A percentile compares a stretch with the other conserved stretches of the same genome.
Conservation (phyloP, 441 rosid species). For the Pelargonium citronellum region DNA sequence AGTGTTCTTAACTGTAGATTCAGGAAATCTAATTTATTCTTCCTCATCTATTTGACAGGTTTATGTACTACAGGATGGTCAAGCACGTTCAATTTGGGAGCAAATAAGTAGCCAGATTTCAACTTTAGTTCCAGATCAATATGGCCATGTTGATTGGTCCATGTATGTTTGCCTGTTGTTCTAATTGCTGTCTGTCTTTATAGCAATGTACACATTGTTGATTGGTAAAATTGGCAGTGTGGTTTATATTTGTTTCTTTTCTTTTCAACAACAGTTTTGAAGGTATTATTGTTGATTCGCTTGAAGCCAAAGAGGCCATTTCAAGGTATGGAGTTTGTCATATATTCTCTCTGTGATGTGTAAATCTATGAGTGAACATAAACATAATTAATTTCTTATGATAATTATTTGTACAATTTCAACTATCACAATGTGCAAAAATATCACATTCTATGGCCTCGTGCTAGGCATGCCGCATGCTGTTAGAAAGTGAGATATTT, state of each 20-base stretch:
- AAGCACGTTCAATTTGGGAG: conserved; percentile 63
- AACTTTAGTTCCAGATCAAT: conserved; percentile 43
- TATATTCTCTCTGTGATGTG: not conserved
- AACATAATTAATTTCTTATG: not conserved
- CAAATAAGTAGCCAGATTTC: conserved; percentile 49
- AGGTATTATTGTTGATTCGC: conserved; percentile 75
- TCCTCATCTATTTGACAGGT: conserved; percentile 46
- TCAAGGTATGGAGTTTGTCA: conserved; percentile 48
- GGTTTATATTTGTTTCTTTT: conserved; percentile 14
- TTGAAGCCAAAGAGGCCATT: conserved; percentile 74
- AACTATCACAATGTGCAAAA: too few species aligned
- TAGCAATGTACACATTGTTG: conserved; percentile 19
- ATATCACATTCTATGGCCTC: not conserved
- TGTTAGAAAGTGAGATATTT: not conserved
- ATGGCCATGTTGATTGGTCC: conserved; percentile 73
- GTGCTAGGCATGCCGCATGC: not conserved
- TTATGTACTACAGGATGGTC: conserved; percentile 55
- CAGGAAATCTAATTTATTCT: conserved; percentile 36
- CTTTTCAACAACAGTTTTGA: conserved; percentile 53
- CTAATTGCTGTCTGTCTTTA: conserved; percentile 9
- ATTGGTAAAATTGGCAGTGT: conserved; percentile 12
- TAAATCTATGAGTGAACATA: not conserved
- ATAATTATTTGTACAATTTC: too few species aligned
- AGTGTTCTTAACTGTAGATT: conserved; percentile 19
- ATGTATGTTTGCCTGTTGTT: conserved; percentile 43